A percentile compares a stretch with the other conserved stretches of the same genome.
Evolutionary conservation across 352 stramenopile genomes (phyloP).

Genomic region (Pythium plurisporium): DNA sequence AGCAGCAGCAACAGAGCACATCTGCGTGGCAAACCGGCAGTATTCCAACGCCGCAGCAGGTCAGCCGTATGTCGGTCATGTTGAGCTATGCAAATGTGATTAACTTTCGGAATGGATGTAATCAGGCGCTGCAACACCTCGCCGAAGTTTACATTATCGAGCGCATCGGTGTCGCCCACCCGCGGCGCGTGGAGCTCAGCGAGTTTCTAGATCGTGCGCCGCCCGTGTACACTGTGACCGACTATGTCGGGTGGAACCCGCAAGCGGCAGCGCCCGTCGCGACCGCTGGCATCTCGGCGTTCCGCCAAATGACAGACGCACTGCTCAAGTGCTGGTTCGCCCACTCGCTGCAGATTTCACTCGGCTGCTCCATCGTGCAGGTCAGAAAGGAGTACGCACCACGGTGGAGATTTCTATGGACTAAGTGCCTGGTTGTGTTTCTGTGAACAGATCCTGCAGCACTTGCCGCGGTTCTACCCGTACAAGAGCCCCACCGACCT

Average conservation of each 20-base stretch:
- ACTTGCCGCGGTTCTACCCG: constrained; percentile 71
- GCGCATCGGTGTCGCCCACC: constrained; percentile 59
- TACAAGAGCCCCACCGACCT: constrained; percentile 76
- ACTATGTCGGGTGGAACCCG: constrained; percentile 86
- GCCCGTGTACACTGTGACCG: constrained; percentile 42
- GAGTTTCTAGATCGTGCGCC: constrained; percentile 52
- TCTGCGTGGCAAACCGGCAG: constrained; percentile 33
- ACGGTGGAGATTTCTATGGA: neutral
- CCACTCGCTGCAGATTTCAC: constrained; percentile 44
- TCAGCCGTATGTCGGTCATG: no score
- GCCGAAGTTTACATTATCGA: constrained; percentile 67
- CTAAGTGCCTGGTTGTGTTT: neutral
- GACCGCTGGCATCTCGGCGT: constrained; percentile 39
- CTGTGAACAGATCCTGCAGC: constrained; percentile 37
- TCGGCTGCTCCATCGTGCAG: constrained; percentile 65
- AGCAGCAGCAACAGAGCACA: constrained; percentile 29
- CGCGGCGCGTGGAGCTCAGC: constrained; percentile 57
- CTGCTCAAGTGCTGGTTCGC: constrained; percentile 70
- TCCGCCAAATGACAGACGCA: constrained; percentile 55
- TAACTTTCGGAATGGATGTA: no score
- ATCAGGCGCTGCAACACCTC: constrained; percentile 12
- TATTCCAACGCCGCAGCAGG: constrained; percentile 44
- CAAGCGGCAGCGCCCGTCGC: constrained; percentile 29
- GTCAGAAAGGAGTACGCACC: constrained; percentile 18
- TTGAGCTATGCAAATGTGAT: no score